Conservation (phyloP, 495 filamentous ascomycete genomes). For the Penicillium bialowiezense region DNA sequence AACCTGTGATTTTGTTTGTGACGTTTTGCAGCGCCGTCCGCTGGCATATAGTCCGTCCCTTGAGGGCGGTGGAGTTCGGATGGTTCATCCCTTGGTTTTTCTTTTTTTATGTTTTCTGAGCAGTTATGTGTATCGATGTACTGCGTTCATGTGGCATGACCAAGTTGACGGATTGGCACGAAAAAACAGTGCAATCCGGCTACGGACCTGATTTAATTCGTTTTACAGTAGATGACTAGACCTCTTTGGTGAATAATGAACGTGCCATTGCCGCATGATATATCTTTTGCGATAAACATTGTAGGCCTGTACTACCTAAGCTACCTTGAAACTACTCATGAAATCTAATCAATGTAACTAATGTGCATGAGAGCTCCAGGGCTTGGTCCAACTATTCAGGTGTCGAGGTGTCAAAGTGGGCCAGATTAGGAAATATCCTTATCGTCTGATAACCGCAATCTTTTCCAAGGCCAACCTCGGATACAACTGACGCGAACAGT, state of each 20-base stretch:
- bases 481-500: too few species aligned
- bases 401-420: not conserved
- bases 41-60: conserved; percentile 37
- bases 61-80: conserved; percentile 45
- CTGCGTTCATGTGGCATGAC: conserved; percentile 38
- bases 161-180: conserved; percentile 26
- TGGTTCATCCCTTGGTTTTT: conserved; percentile 40
- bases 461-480: conserved; percentile 8
- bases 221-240: conserved; percentile 34
- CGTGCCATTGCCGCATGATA: conserved; percentile 27
- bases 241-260: conserved; percentile 29
- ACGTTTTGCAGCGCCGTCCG: conserved; percentile 33
- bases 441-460: conserved; percentile 15
- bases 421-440: conserved; percentile 9
- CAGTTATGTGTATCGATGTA: conserved; percentile 31
- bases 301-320: not conserved
- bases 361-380: too few species aligned
- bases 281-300: not conserved
- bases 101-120: conserved; percentile 27
- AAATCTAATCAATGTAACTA: too few species aligned
- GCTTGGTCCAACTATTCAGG: not conserved
- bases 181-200: conserved; percentile 25
- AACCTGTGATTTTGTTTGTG: conserved; percentile 53
- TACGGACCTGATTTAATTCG: conserved; percentile 31
- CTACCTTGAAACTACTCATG: too few species aligned